phyloP scores from a whole-genome alignment of 1,139 yeast species.

The Spathaspora sp. region DNA sequence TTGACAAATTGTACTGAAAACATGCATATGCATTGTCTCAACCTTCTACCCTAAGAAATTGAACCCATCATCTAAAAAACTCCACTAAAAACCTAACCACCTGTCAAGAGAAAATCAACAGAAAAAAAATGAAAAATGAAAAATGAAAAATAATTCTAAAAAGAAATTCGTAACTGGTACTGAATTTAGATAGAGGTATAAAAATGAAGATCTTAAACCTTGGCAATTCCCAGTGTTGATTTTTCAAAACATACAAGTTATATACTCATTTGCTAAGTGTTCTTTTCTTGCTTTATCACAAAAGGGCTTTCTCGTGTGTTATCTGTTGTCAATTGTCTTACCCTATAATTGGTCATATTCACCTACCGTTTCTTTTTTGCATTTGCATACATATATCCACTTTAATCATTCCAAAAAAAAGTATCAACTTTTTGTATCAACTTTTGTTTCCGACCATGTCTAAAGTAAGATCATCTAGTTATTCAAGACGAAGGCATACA shows the following conservation, averaged over 20 bases:
- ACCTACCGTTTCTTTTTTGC: background rate
- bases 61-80: too few species aligned
- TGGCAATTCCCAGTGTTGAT: background rate
- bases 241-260: background rate
- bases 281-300: background rate
- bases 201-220: background rate
- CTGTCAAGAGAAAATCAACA: background rate
- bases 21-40: too few species aligned
- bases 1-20: too few species aligned
- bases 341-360: too few species aligned
- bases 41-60: too few species aligned
- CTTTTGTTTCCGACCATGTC: too few species aligned
- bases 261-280: background rate
- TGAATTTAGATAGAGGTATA: background rate
- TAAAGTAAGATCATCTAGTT: constrained; percentile 6
- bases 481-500: constrained; percentile 37
- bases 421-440: too few species aligned
- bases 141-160: background rate
- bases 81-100: too few species aligned
- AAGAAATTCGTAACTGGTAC: background rate
- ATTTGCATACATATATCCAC: background rate
- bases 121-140: background rate
- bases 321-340: too few species aligned
- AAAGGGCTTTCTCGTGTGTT: background rate
- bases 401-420: background rate